Conservation (phyloP, 2,329 filamentous ascomycete genomes). For the Cytospora paraplurivora region DNA sequence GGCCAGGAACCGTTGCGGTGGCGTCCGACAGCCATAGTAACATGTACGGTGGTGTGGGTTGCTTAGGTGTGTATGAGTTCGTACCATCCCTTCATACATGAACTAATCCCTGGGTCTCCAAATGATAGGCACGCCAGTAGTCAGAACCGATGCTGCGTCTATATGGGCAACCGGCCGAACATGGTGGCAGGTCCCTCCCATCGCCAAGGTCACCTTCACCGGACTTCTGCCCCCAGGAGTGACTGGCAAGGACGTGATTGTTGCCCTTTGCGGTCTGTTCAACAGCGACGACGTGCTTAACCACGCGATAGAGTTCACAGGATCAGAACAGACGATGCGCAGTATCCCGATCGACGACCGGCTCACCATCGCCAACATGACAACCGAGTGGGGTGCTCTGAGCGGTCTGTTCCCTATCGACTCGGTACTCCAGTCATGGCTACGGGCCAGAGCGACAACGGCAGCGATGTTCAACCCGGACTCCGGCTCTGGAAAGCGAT, state of each 20-base stretch:
- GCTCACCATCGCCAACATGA: constrained; percentile 78
- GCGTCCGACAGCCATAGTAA: constrained; percentile 79
- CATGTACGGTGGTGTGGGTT: constrained; percentile 80
- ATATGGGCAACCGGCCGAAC: constrained; percentile 83
- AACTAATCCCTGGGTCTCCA: too few relatives aligned
- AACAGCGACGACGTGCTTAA: constrained; percentile 88
- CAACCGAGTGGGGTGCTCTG: constrained; percentile 69
- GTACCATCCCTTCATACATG: too few relatives aligned
- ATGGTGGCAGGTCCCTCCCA: constrained; percentile 87
- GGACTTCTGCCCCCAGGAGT: constrained; percentile 77
- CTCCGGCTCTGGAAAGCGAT: constrained; percentile 54
- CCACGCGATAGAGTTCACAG: constrained; percentile 85
- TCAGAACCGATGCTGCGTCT: constrained; percentile 82
- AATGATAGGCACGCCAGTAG: constrained; percentile 65
- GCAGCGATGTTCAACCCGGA: constrained; percentile 62
- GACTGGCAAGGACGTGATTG: constrained; percentile 91
- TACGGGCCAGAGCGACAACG: constrained; percentile 73
- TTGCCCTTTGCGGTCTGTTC: constrained; percentile 85
- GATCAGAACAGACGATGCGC: constrained; percentile 73
- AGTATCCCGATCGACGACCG: constrained; percentile 73
- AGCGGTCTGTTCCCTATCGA: constrained; percentile 74
- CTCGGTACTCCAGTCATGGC: constrained; percentile 68
- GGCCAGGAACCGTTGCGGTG: constrained; percentile 82
- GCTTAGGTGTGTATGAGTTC: constrained; percentile 48
- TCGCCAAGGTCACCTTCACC: constrained; percentile 77